These are phyloP conservation scores for Xylaria sp. DNA, from an alignment of 2,329 filamentous ascomycete species.

Conservation along the genomic window DNA sequence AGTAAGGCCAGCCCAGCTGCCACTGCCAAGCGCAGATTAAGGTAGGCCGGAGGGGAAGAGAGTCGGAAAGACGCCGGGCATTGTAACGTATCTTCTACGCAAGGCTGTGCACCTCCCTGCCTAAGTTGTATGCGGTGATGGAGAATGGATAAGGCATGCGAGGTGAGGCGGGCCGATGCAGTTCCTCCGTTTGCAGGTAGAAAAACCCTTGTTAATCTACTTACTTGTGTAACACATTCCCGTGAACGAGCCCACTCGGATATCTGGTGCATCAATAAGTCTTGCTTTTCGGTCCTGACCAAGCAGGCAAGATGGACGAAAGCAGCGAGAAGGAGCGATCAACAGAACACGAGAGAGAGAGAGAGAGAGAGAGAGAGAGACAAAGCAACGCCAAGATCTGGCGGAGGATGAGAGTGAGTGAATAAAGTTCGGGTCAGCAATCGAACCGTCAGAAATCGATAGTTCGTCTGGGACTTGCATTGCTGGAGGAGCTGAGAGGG, in stretches of 20 bases:
- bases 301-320: not conserved
- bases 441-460: constrained; percentile 24
- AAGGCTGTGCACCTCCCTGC: constrained; percentile 13
- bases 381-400: constrained; percentile 15
- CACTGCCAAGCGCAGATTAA: not conserved
- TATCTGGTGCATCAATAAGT: not conserved
- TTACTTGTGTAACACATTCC: constrained; percentile 19
- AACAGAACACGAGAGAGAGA: not conserved
- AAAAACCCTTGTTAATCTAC: constrained; percentile 1
- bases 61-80: not conserved
- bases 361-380: not conserved
- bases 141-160: constrained; percentile 14
- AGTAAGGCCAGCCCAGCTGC: not conserved
- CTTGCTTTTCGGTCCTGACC: not conserved
- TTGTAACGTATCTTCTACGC: constrained; percentile 28
- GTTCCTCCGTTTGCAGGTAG: not conserved
- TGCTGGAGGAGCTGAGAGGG: constrained; percentile 8
- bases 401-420: not conserved
- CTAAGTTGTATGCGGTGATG: not conserved
- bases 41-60: not conserved
- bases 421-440: constrained; percentile 30
- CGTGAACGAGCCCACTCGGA: constrained; percentile 11
- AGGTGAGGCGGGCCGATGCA: constrained; percentile 32
- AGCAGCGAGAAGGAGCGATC: not conserved
- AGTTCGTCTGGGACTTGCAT: constrained; percentile 1